Percentiles rank a stretch among this genome's conserved stretches.
These are phyloP conservation scores for Begonia peltatifolia DNA, from an alignment of 306 rosid genomes.

Conservation along the genomic window DNA sequence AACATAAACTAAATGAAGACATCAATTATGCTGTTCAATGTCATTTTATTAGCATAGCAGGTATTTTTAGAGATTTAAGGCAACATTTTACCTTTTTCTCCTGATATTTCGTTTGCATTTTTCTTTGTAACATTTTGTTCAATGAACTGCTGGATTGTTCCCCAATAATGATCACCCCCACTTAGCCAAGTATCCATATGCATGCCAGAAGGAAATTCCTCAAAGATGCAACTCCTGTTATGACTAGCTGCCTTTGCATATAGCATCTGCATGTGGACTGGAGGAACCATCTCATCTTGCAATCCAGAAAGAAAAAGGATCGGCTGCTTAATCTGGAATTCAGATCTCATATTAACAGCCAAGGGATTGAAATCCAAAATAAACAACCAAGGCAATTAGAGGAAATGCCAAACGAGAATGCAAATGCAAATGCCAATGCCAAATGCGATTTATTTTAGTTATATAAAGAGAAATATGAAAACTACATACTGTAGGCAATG, in stretches of 20 bases:
- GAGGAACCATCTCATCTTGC: conserved; percentile 99
- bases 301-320: conserved; percentile 86
- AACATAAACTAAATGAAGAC: no score
- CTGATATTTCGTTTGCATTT: conserved; percentile 37
- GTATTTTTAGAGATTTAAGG: no score
- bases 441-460: no score
- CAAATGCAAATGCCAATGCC: no score
- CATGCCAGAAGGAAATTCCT: conserved; percentile 87
- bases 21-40: no score
- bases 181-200: conserved; percentile 96
- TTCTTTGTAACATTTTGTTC: conserved; percentile 37
- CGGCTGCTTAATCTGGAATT: conserved; percentile 80
- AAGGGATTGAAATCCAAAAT: neutral
- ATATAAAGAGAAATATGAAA: neutral
- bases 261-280: conserved; percentile 74
- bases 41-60: no score
- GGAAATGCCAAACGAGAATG: no score
- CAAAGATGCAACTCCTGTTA: conserved; percentile 57
- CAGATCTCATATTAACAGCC: neutral
- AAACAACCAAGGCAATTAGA: no score
- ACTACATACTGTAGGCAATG: neutral
- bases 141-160: conserved; percentile 60
- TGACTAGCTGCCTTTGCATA: conserved; percentile 93
- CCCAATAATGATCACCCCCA: conserved; percentile 92
- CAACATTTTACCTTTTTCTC: conserved; percentile 3